These are phyloP conservation scores for Myxozyma kluyveri DNA, from an alignment of 805 yeast genomes.

Conservation along the genomic window DNA sequence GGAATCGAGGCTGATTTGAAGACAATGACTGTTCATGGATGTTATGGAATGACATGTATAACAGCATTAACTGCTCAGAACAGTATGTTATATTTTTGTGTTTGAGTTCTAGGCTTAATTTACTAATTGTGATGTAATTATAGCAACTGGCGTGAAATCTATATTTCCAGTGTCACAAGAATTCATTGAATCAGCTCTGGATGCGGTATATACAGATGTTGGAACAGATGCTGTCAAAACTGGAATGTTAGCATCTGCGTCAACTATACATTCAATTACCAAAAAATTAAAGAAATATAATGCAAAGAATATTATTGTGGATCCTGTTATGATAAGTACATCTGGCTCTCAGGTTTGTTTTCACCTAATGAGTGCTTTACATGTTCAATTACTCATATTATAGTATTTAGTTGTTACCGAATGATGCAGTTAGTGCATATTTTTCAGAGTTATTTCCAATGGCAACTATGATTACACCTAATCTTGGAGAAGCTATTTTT, in stretches of 20 bases:
- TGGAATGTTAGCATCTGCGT: constrained; percentile 58
- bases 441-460: constrained; percentile 48
- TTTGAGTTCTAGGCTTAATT: not conserved
- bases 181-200: constrained; percentile 50
- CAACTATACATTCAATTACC: constrained; percentile 50
- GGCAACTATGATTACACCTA: constrained; percentile 72
- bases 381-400: not conserved
- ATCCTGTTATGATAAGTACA: constrained; percentile 83
- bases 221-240: constrained; percentile 68
- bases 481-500: constrained; percentile 60
- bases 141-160: constrained; percentile 43
- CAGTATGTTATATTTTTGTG: constrained; percentile 39
- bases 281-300: constrained; percentile 40
- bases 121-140: not conserved
- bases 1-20: constrained; percentile 88
- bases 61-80: constrained; percentile 82
- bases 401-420: constrained; percentile 47
- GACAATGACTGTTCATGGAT: constrained; percentile 69
- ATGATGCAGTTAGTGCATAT: constrained; percentile 46
- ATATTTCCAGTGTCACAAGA: constrained; percentile 45
- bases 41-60: constrained; percentile 73
- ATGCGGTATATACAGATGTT: constrained; percentile 58
- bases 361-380: not conserved
- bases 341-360: constrained; percentile 54
- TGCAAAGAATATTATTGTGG: constrained; percentile 53